These are phyloP conservation scores for Tylopilus vinaceipallidus DNA, from an alignment of 768 basidiomycete species.

Conservation along the genomic window DNA sequence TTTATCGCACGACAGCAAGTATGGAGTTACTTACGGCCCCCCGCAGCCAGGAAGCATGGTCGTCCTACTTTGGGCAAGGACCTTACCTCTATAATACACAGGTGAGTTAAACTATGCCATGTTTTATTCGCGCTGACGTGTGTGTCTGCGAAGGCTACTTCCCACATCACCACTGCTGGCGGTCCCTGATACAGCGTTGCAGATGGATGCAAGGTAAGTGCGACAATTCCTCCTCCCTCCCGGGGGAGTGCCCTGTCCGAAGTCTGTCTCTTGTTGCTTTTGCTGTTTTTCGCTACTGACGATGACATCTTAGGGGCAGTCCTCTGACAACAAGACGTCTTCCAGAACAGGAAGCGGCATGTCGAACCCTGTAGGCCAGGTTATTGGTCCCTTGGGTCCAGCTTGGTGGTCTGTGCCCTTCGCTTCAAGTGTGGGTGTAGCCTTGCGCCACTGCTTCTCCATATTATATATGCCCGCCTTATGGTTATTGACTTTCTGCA, in stretches of 20 bases:
- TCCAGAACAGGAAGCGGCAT: neutral
- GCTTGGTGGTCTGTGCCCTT: neutral
- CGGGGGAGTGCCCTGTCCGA: neutral
- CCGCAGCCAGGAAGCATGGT: neutral
- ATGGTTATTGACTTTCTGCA: too few relatives aligned
- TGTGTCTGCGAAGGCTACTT: neutral
- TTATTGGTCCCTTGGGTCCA: neutral
- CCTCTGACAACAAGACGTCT: neutral
- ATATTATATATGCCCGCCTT: too few relatives aligned
- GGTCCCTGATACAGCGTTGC: slow-evolving; percentile 1
- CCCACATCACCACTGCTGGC: slow-evolving; percentile 5
- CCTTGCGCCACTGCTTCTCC: too few relatives aligned
- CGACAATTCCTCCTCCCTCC: neutral
- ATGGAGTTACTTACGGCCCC: neutral
- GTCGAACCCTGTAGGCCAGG: slow-evolving; percentile 18
- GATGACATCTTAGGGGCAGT: slow-evolving; percentile 1
- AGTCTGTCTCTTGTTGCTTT: slow-evolving; percentile 3
- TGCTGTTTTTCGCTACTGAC: neutral
- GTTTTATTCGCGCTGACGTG: neutral
- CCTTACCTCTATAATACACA: neutral
- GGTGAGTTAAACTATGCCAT: slow-evolving; percentile 8
- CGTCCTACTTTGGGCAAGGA: neutral
- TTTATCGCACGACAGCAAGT: neutral
- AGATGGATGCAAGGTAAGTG: neutral
- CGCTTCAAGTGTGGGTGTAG: neutral